Base-by-base conservation (phyloP, 129 eudicot species). In the Saussurea involucrata region DNA sequence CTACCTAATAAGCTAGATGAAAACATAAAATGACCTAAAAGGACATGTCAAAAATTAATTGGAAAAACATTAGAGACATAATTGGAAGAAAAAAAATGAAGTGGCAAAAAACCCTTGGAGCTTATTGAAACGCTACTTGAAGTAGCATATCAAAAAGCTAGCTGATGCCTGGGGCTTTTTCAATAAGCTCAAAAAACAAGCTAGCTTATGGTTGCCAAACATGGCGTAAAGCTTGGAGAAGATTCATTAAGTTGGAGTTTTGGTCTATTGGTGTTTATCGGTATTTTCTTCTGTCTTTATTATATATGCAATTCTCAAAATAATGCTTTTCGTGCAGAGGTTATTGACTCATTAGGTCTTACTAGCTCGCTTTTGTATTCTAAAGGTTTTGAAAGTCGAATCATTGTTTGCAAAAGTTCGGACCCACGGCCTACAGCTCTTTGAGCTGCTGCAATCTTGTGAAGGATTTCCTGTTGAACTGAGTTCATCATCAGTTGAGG, bases 381-480 rank as follows among this genome's bases (percentile, higher is more conserved):
- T 72, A 42, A 53, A 95, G 99, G 99, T 90, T 83, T 82, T 95
- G 67, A 96, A 88, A 76, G 88, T 72, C 64, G 99, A 90, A 70
- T 82, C 90, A 25, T 80, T 86, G 77, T 78, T 86, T 22, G 68
- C 86, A 29, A 90, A 87, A 82, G 80, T 85, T 63, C 76, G 78
- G 68, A 69, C 79, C 28, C 84, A 66, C 74, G 83, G 86, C 33
- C 36, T 95, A 75, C 92, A 95, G 5, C 78, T 92, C 33, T 78
- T 95, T 24, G 89, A 88, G 76, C 65, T 78, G 81, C 85, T 95
- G 72, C 84, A 92, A 68, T 88, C 87, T 37, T 88, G 83, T 72
- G 81, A 87, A 42, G 68, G 77, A 29, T 80, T 89, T 13, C 86
- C 92, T 40, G 67, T 68, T 76, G 96, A 88, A 81, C 64, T 85